phyloP scores from a whole-genome alignment of 2,329 filamentous ascomycete genomes.

The Clonostachys solani region DNA sequence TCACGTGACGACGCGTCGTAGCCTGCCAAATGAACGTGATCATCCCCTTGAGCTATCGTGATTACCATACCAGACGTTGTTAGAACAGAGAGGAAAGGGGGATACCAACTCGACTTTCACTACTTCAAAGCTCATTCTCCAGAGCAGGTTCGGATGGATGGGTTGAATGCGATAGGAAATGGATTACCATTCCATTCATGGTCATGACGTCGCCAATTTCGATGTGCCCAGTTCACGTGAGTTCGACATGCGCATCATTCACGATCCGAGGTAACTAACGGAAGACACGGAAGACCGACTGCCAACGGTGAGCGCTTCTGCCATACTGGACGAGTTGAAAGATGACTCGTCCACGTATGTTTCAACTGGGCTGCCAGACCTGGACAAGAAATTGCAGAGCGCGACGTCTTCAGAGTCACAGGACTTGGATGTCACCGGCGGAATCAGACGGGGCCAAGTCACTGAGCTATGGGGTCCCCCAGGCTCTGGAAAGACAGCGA shows the following conservation, averaged over 20 bases:
- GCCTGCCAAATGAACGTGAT: too few species aligned
- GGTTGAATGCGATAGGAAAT: slow-evolving; percentile 25
- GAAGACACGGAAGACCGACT: slow-evolving; percentile 55
- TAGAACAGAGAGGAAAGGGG: too few species aligned
- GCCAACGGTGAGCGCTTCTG: slow-evolving; percentile 71
- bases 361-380: slow-evolving; percentile 47
- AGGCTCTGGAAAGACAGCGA: slow-evolving; percentile 77
- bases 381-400: slow-evolving; percentile 43
- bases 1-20: too few species aligned
- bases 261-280: slow-evolving; percentile 1
- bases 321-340: slow-evolving; percentile 60
- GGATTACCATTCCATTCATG: slow-evolving; percentile 57
- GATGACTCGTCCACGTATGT: slow-evolving; percentile 44
- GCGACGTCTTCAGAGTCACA: slow-evolving; percentile 5
- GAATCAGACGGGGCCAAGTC: slow-evolving; percentile 71
- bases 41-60: too few species aligned
- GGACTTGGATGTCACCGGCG: slow-evolving; percentile 30
- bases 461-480: slow-evolving; percentile 87
- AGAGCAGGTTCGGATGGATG: neutral
- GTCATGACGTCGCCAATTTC: slow-evolving; percentile 58
- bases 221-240: slow-evolving; percentile 47
- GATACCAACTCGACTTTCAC: too few species aligned
- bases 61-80: too few species aligned
- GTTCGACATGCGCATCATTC: slow-evolving; percentile 11
- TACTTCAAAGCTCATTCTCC: too few species aligned